Base-by-base conservation (phyloP, 2,329 filamentous ascomycete genomes). In the Tothia fuscella region DNA sequence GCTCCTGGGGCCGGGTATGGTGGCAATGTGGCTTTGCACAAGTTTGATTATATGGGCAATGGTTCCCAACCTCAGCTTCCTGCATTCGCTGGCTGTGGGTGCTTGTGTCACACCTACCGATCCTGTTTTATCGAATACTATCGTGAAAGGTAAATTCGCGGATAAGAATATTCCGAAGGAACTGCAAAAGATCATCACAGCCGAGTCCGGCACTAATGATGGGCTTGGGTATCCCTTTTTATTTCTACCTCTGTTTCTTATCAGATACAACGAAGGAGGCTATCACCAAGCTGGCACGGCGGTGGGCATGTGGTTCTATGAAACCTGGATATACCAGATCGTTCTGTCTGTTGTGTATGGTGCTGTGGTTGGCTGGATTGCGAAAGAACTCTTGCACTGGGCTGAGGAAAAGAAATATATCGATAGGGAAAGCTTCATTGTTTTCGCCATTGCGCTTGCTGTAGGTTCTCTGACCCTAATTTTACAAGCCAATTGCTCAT, bases 401-500 rank as follows among this genome's bases (percentile, higher is more conserved):
- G 85, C 86, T 0, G 82, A 93, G 58, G 72, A 84, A 54, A 79
- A 70, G 51, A 82, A 77, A 45, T 93, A 82, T 54, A 82, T 94
- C 20, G 87, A 93, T 53, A 71, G 82, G 25, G 86, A 93, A 61
- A 89, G 82, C 56, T 93, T 93, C 50, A 69, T 93, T 19, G 82
- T 93, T 3, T 93, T 91, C 57, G 82, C 84, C 6, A 81, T 94
- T 49, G 78, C 85, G 0, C 68, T 94, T 33, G 83, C 86, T 37
- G 73, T 77, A 63, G 62, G 70, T 64, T n/a, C 14, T 16, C 17
- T 17, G 7, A 14, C 10, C 14, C n/a, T 19, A n/a, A 12, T 16
- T 28, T 12, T 13, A 12, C 13, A 17, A n/a, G n/a, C n/a, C 2
- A 30, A 6, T 12, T 22, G 25, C 13, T 28, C 71, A 72, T 1